A percentile compares a stretch with the other conserved stretches of the same genome.
Evolutionary conservation across 176 grass and related monocot genomes (phyloP).

Genomic region (Raddia distichophylla): DNA sequence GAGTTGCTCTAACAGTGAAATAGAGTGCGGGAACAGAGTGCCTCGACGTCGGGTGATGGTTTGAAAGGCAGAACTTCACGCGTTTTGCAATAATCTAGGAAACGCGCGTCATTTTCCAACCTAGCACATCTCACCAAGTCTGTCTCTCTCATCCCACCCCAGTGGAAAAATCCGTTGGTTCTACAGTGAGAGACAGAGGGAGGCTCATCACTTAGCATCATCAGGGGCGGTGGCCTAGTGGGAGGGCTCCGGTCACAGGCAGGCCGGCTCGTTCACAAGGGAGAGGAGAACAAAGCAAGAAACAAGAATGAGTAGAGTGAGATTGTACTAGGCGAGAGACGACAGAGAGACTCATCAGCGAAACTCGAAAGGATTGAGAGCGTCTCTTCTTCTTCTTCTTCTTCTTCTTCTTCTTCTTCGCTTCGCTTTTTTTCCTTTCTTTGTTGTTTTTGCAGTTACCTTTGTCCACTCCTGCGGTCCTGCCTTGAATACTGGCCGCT

Average conservation of each 20-base stretch:
- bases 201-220: too few species aligned
- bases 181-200: background rate
- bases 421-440: background rate
- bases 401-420: background rate
- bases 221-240: too few species aligned
- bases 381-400: background rate
- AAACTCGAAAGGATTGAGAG: background rate
- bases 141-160: background rate
- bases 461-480: background rate
- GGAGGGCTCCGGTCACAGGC: background rate
- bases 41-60: background rate
- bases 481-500: slow-evolving; percentile 50
- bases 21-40: too few species aligned
- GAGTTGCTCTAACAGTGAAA: too few species aligned
- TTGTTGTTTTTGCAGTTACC: slow-evolving; percentile 44
- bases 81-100: background rate
- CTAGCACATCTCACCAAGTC: background rate
- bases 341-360: too few species aligned
- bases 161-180: slow-evolving; percentile 8
- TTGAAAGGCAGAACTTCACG: background rate
- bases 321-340: background rate
- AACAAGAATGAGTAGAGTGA: too few species aligned
- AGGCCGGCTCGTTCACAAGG: background rate
- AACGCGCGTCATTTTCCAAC: slow-evolving; percentile 18
- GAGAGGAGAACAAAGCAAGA: slow-evolving; percentile 9